phyloP scores from a whole-genome alignment of 2,329 filamentous ascomycete genomes.

The Hypoxylon sp. region DNA sequence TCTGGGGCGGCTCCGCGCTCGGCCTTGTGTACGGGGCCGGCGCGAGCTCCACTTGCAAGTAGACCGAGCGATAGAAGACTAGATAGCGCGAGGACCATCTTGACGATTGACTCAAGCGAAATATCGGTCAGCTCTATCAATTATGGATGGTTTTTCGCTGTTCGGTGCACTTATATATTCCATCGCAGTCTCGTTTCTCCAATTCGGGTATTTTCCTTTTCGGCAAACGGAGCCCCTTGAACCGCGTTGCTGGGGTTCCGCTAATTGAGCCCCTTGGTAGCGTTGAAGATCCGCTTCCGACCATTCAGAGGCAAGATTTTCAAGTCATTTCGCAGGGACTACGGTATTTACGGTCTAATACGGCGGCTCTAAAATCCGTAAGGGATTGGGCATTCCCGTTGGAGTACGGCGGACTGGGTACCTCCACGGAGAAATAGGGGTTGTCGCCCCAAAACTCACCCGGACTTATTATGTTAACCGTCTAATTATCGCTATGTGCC shows the following conservation, averaged over 20 bases:
- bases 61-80: slow-evolving; percentile 34
- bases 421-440: not conserved
- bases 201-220: slow-evolving; percentile 30
- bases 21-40: slow-evolving; percentile 32
- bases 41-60: slow-evolving; percentile 29
- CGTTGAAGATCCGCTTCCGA: slow-evolving; percentile 14
- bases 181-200: slow-evolving; percentile 6
- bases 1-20: slow-evolving; percentile 30
- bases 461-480: not conserved
- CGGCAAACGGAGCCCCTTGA: slow-evolving; percentile 28
- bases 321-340: not conserved
- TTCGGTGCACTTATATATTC: slow-evolving; percentile 23
- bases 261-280: slow-evolving; percentile 37
- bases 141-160: not conserved
- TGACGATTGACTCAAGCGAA: slow-evolving; percentile 6
- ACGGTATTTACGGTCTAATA: not conserved
- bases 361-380: not conserved
- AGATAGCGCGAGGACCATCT: slow-evolving; percentile 28
- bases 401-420: not conserved
- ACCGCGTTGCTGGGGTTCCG: slow-evolving; percentile 29
- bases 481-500: too few species aligned
- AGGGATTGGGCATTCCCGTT: not conserved
- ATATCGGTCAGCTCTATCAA: not conserved
- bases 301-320: not conserved
- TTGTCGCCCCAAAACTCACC: not conserved